These are phyloP conservation scores for Xenoacremonium recifei DNA, from an alignment of 2,329 filamentous ascomycete genomes.

Conservation along the genomic window DNA sequence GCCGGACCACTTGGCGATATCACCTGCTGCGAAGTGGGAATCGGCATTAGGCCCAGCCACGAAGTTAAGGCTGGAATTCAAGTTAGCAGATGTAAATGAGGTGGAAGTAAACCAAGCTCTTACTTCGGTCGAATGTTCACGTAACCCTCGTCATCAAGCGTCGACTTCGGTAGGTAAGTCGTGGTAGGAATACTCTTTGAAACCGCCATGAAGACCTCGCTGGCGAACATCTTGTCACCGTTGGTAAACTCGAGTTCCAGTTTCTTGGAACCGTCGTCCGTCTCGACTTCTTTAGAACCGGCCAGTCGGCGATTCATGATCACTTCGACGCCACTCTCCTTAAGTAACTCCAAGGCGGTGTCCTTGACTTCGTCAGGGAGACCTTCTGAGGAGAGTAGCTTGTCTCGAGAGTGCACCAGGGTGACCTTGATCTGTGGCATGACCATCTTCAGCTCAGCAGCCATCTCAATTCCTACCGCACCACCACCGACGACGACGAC, in stretches of 20 bases:
- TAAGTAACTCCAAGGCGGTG: constrained; percentile 55
- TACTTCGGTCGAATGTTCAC: constrained; percentile 60
- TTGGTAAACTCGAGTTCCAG: constrained; percentile 58
- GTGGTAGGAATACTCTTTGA: constrained; percentile 63
- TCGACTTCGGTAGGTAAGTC: constrained; percentile 56
- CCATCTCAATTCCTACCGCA: constrained; percentile 81
- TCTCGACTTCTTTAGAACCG: constrained; percentile 43
- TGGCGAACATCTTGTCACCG: constrained; percentile 57
- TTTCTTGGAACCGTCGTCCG: constrained; percentile 37
- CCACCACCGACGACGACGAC: constrained; percentile 74
- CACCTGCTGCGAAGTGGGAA: constrained; percentile 67
- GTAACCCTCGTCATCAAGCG: constrained; percentile 63
- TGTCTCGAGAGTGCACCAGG: constrained; percentile 69
- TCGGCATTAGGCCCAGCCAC: constrained; percentile 51
- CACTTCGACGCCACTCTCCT: constrained; percentile 63
- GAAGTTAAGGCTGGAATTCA: constrained; percentile 51
- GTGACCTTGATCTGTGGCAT: constrained; percentile 66
- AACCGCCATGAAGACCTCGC: constrained; percentile 68
- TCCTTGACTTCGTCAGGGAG: constrained; percentile 70
- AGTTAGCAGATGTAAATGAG: constrained; percentile 3
- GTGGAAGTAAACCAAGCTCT: constrained; percentile 24
- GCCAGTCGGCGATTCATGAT: constrained; percentile 60
- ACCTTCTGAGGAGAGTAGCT: constrained; percentile 70
- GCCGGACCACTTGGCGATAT: constrained; percentile 69
- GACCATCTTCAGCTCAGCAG: constrained; percentile 70